Evolutionary conservation across 1,284 basidiomycete genomes (phyloP), one percentile per base, ranked within the genome.

Genomic region (Pseudozyma tsukubaensis): DNA sequence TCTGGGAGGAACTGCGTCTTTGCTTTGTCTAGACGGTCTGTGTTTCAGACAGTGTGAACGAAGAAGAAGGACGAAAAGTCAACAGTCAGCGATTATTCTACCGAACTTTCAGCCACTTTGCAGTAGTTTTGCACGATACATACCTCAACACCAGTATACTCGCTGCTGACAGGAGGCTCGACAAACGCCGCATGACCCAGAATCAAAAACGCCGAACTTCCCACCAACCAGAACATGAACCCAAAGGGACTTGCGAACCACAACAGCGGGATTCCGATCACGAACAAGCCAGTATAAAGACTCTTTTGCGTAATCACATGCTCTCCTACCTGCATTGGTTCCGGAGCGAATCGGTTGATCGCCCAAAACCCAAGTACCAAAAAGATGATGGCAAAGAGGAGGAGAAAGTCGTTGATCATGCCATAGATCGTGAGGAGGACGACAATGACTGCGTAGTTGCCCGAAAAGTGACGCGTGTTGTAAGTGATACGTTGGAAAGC

Each of bases 301-400:
- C 68, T 73, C 84, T 92, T 92, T 85, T 94, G 94, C 7, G 93
- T 94, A 74, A 95, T 86, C 59, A 90, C 88, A 72, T 90, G 89
- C 55, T 90, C 89, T 64, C 92, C 93, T 55, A 94, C 86, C 83
- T 94, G 91, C 72, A 83, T 80, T 3, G 83, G 83, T 57, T 84
- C 83, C 4, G 83, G 82, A 5, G 83, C 94, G 77, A 92, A 97
- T 81, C 88, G 90, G 86, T 94, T 95, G 87, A 98, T 96, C 47
- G 89, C 89, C 36, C 90, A 86, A 86, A 97, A 98, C 3, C 96
- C 96, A 50, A 93, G 93, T 72, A 94, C 90, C 77, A 99, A 90
- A 88, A 98, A 94, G 39, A 87, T 89, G 69, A 97, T 87, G 4
- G 95, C 90, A 79, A 96, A 87, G 71, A 98, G 89, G 48, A 99